phyloP scores from a whole-genome alignment of 192 early-diverging fungal genomes.

The Neocallimastix lanati region DNA sequence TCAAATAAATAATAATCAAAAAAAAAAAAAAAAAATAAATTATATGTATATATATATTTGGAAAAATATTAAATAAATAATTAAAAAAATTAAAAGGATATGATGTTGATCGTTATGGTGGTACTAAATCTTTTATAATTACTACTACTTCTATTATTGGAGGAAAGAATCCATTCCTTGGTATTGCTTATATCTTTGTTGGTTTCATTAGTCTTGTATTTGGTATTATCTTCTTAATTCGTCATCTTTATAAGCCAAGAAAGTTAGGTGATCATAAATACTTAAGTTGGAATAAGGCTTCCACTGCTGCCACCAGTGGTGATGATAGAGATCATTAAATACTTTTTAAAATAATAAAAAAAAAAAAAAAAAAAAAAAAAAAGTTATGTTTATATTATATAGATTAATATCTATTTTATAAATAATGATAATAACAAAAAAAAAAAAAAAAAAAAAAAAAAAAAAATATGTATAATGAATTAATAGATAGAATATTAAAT shows the following conservation, averaged over 20 bases:
- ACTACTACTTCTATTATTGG: conserved; percentile 88
- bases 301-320: not conserved
- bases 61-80: too few relatives aligned
- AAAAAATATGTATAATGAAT: too few relatives aligned
- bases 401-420: too few relatives aligned
- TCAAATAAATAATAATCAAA: too few relatives aligned
- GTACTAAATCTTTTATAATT: conserved; percentile 90
- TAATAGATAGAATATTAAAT: too few relatives aligned
- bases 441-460: too few relatives aligned
- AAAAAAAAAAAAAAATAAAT: too few relatives aligned
- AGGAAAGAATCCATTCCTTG: conserved; percentile 92
- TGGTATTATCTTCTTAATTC: conserved; percentile 67
- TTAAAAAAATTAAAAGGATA: conserved; percentile 69
- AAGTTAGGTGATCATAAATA: conserved; percentile 93
- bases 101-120: conserved; percentile 67
- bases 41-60: too few relatives aligned
- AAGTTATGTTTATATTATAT: too few relatives aligned
- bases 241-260: conserved; percentile 85
- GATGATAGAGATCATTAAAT: not conserved
- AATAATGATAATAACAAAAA: too few relatives aligned
- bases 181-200: conserved; percentile 81
- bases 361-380: too few relatives aligned
- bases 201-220: conserved; percentile 79
- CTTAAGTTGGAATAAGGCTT: conserved; percentile 78
- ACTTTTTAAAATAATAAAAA: too few relatives aligned